Base-by-base conservation (phyloP, 108 stramenopile genomes). In the Aurantiochytrium sp. region DNA sequence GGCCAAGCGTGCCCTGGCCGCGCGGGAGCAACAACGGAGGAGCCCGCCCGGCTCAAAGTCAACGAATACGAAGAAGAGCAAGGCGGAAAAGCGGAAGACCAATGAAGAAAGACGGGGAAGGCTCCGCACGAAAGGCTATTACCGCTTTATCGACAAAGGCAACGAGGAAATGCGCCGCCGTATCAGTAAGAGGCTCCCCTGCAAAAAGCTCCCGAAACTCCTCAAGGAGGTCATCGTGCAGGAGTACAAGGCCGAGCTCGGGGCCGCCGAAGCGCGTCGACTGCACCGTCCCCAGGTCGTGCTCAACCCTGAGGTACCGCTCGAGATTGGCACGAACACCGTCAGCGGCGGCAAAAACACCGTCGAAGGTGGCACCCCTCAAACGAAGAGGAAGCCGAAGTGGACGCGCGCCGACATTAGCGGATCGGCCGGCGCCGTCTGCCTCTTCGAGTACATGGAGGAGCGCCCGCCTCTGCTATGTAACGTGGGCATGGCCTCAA, bases 391-490 rank as follows among this genome's bases (percentile, higher is more conserved):
- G n/a, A n/a, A n/a, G n/a, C n/a, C n/a, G n/a, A 81, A 41, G 0
- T 81, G 73, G 73, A 81, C 39, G n/a, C 42, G 27, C 19, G 39
- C 39, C 3, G 73, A 81, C 45, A 22, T 81, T 1, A 81, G 73
- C 39, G 39, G 24, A 24, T n/a, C 39, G 0, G 6, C 39, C n/a
- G 73, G 73, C 45, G 42, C 73, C 12, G 39, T 81, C n/a, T 81
- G 73, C 39, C 73, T 81, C 24, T 81, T 81, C 2, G 73, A 81
- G 45, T 81, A 81, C 73, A 81, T 81, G 73, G 73, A 81, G 39
- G 42, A 81, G 45, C 73, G 73, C 73, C 73, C 73, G 39, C 73
- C 73, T 15, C 73, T 81, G 10, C 17, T 81, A 6, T 48, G 42
- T 1, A 48, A 81, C n/a, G 73, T 81, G n/a, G 73, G 73, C 27